These are phyloP conservation scores for Gnomoniopsis smithogilvyi DNA, from an alignment of 2,329 filamentous ascomycete species.

Conservation along the genomic window DNA sequence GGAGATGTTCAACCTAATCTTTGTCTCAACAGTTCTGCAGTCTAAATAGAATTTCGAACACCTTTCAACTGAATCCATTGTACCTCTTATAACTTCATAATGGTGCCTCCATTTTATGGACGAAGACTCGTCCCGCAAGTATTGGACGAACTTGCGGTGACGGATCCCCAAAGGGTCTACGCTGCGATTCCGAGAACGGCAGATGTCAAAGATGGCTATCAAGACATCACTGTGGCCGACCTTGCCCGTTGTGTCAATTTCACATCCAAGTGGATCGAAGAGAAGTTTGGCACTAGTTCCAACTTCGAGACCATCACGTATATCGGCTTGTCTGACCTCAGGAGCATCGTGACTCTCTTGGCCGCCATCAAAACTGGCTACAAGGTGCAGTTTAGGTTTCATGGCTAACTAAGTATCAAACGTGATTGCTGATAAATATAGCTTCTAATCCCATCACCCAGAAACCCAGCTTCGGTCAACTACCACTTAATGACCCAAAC, in stretches of 20 bases:
- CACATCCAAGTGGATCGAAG: slow-evolving; percentile 26
- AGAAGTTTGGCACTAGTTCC: slow-evolving; percentile 19
- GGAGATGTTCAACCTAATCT: too few relatives aligned
- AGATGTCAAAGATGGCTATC: slow-evolving; percentile 20
- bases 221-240: slow-evolving; percentile 22
- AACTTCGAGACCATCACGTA: slow-evolving; percentile 28
- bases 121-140: neutral
- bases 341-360: slow-evolving; percentile 29
- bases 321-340: slow-evolving; percentile 28
- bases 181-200: slow-evolving; percentile 21
- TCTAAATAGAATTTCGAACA: too few relatives aligned
- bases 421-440: slow-evolving; percentile 1
- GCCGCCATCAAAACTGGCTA: slow-evolving; percentile 36
- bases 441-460: slow-evolving; percentile 23
- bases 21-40: too few relatives aligned
- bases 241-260: slow-evolving; percentile 24
- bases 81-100: too few relatives aligned
- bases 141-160: slow-evolving; percentile 10
- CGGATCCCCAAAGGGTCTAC: slow-evolving; percentile 19
- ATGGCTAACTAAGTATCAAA: neutral
- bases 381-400: slow-evolving; percentile 21
- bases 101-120: neutral
- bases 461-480: slow-evolving; percentile 20
- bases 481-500: slow-evolving; percentile 21
- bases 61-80: too few relatives aligned